Evolutionary conservation across 2,329 filamentous ascomycete species (phyloP).

Genomic region (Verticillium isaacii): DNA sequence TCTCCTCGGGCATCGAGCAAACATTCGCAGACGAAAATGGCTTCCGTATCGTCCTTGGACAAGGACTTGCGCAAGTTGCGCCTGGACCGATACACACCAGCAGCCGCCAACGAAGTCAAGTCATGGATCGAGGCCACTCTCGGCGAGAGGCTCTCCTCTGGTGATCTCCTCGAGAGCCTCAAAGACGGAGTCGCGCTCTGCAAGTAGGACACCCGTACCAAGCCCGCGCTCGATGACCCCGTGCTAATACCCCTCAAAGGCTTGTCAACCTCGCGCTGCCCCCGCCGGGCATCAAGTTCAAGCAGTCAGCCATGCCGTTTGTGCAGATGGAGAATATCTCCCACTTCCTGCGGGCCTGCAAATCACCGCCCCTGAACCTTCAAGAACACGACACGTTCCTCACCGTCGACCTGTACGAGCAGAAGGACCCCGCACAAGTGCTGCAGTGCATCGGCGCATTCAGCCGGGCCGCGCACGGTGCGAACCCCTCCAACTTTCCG

Average conservation of each 20-base stretch:
- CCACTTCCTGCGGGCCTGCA: constrained; percentile 86
- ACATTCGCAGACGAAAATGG: constrained; percentile 52
- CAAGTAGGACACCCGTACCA: constrained; percentile 56
- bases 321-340: constrained; percentile 99
- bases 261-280: constrained; percentile 77
- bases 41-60: constrained; percentile 88
- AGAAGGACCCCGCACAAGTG: constrained; percentile 94
- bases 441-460: constrained; percentile 89
- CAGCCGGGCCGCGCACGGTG: constrained; percentile 74
- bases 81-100: constrained; percentile 86
- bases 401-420: constrained; percentile 92
- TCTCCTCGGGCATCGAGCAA: neutral
- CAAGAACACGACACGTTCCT: constrained; percentile 94
- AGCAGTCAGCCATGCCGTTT: constrained; percentile 91
- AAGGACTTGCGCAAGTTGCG: constrained; percentile 93
- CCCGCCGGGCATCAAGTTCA: constrained; percentile 79
- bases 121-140: constrained; percentile 81
- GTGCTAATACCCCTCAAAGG: constrained; percentile 37
- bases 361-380: constrained; percentile 77
- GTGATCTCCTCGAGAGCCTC: constrained; percentile 77
- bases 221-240: neutral
- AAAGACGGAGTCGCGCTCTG: constrained; percentile 92
- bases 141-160: constrained; percentile 64
- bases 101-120: constrained; percentile 79
- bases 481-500: constrained; percentile 71